These are phyloP conservation scores for Juncus effusus DNA, from an alignment of 176 grass and related monocot genomes.

Conservation along the genomic window DNA sequence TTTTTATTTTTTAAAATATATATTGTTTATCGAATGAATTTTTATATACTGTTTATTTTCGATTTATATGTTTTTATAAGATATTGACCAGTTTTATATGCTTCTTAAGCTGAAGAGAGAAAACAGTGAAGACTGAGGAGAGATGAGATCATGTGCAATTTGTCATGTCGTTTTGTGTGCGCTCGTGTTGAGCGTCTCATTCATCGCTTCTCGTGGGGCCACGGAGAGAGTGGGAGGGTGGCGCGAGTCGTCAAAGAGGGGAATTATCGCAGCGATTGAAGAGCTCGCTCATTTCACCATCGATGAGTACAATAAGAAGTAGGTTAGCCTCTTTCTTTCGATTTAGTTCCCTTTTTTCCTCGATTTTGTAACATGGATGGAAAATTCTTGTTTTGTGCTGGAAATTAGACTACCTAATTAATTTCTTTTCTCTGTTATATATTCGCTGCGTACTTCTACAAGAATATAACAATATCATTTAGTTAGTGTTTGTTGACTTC, in stretches of 20 bases:
- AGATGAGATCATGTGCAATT: conserved; percentile 9
- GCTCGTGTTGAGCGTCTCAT: conserved; percentile 8
- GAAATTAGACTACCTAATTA: too few relatives aligned
- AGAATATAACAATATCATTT: too few relatives aligned
- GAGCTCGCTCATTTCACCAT: conserved; percentile 74
- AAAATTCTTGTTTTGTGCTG: too few relatives aligned
- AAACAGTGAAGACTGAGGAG: background rate
- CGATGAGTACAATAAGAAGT: conserved; percentile 81
- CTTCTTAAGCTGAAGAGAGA: background rate
- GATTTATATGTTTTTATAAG: too few relatives aligned
- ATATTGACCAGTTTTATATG: too few relatives aligned
- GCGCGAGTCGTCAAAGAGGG: conserved; percentile 7
- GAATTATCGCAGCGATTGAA: conserved; percentile 64
- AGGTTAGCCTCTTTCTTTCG: conserved; percentile 41
- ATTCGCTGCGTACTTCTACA: too few relatives aligned
- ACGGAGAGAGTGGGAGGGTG: background rate
- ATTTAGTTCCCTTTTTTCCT: background rate
- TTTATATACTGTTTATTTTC: too few relatives aligned
- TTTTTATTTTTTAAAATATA: too few relatives aligned
- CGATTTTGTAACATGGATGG: background rate
- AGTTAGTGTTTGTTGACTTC: too few relatives aligned
- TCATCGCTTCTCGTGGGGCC: conserved; percentile 6
- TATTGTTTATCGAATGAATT: too few relatives aligned
- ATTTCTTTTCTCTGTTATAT: too few relatives aligned
- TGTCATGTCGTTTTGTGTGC: conserved; percentile 4